Evolutionary conservation across 768 basidiomycete species (phyloP), one percentile per base, ranked within the genome.

Genomic region (Asterophora parasitica): DNA sequence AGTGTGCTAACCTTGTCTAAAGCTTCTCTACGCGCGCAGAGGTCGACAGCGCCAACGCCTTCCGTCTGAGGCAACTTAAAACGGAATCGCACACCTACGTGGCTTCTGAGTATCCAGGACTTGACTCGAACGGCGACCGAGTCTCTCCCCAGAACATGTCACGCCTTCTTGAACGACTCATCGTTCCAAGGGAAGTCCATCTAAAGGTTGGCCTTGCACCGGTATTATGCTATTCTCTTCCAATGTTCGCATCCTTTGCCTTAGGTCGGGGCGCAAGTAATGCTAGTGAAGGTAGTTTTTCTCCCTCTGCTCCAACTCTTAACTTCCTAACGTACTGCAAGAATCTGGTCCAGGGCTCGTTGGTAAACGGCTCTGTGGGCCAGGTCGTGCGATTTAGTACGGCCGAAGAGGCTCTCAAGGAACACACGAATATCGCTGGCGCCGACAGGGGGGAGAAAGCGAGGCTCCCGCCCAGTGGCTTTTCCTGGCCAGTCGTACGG

Each of bases 261-360:
- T 34, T 12, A 90, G 78, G 70, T 84, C 43, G 85, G 84, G 10
- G 88, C 90, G 3, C 92, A 95, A 61, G 92, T 95, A 4, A 91
- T 91, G 88, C 61, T 88, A 2, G 73, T 86, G 54, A 86, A 86
- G 72, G 85, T 81, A 49, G 7, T 39, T 39, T n/a, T 13, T 15
- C 40, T 20, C 5, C 11, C 7, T 31, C 8, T 10, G 42, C 33
- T 37, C 19, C 9, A n/a, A 12, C 6, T 17, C 19, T 19, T 32
- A 36, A 19, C 30, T 31, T 31, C 12, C 35, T 51, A 10, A 44
- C 38, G n/a, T 28, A 41, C 30, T 12, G 17, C 53, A 43, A 88
- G 85, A 88, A 88, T 54, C 61, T 87, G 46, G 59, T 74, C 1
- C 85, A 87, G 72, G 86, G 85, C 19, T 55, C 65, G 36, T 66